Evolutionary conservation across 164 flowering plant genomes (phyloP).

Genomic region (Amborella trichopoda): DNA sequence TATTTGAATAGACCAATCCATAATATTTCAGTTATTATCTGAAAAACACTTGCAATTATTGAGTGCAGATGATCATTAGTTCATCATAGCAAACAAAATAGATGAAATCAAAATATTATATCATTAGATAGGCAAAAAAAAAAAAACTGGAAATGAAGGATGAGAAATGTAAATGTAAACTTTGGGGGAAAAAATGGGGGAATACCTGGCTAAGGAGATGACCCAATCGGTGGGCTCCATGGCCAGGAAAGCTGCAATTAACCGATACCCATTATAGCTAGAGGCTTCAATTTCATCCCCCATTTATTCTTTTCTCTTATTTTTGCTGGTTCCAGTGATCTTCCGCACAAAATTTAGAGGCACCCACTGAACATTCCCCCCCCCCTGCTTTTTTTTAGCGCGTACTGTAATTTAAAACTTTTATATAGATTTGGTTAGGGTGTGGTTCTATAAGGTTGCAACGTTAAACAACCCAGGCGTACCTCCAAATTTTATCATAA

Average conservation of each 20-base stretch:
- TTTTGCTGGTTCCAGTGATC: too few species aligned
- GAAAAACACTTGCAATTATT: not conserved
- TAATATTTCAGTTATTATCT: not conserved
- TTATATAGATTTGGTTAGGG: too few species aligned
- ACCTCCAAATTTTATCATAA: too few species aligned
- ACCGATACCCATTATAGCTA: slow-evolving; percentile 21
- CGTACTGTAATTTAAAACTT: too few species aligned
- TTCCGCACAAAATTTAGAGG: too few species aligned
- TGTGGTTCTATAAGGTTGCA: too few species aligned
- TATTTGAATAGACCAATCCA: not conserved
- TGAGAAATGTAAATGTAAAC: not conserved
- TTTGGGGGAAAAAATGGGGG: not conserved
- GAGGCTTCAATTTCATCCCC: slow-evolving; percentile 16
- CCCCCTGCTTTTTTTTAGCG: too few species aligned
- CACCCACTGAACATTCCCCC: too few species aligned
- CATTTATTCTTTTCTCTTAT: not conserved
- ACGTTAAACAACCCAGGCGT: too few species aligned
- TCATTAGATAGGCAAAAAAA: not conserved
- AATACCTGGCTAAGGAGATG: slow-evolving; percentile 45
- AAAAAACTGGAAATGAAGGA: not conserved
- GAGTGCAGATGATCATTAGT: not conserved
- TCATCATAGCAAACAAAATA: not conserved
- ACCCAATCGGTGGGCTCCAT: slow-evolving; percentile 67
- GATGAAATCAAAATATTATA: not conserved
- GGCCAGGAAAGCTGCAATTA: slow-evolving; percentile 72